Evolutionary conservation across 352 stramenopile species (phyloP).

Genomic region (Phytopythium boreale): DNA sequence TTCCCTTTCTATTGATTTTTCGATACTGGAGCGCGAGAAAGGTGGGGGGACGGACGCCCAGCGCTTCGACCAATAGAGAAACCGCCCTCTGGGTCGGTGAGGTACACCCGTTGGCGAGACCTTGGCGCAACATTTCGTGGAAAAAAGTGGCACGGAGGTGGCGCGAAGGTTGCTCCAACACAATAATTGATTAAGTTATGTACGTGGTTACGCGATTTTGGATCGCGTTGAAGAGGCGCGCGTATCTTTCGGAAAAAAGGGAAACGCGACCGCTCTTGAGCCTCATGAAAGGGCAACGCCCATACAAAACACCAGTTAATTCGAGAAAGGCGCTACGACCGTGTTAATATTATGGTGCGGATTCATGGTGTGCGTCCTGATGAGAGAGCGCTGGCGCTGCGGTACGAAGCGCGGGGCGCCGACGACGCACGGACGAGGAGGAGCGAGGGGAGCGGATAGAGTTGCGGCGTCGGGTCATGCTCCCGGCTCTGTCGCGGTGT

Average conservation of each 20-base stretch:
- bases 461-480: too few species aligned
- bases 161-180: neutral
- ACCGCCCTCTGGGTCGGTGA: neutral
- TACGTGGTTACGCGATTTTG: neutral
- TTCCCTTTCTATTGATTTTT: neutral
- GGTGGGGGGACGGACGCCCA: neutral
- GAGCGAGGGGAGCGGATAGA: too few species aligned
- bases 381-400: too few species aligned
- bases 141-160: neutral
- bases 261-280: too few species aligned
- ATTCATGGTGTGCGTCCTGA: neutral
- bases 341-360: neutral
- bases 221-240: neutral
- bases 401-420: too few species aligned
- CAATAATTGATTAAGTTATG: neutral
- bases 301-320: neutral
- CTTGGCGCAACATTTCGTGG: constrained; percentile 2
- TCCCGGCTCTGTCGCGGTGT: too few species aligned
- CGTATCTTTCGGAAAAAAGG: neutral
- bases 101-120: neutral
- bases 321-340: neutral
- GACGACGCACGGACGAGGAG: too few species aligned
- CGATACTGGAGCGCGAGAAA: constrained; percentile 3
- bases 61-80: neutral
- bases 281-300: neutral